Evolutionary conservation across 1,284 basidiomycete species (phyloP).

Genomic region (Cystobasidiaceae sp.): DNA sequence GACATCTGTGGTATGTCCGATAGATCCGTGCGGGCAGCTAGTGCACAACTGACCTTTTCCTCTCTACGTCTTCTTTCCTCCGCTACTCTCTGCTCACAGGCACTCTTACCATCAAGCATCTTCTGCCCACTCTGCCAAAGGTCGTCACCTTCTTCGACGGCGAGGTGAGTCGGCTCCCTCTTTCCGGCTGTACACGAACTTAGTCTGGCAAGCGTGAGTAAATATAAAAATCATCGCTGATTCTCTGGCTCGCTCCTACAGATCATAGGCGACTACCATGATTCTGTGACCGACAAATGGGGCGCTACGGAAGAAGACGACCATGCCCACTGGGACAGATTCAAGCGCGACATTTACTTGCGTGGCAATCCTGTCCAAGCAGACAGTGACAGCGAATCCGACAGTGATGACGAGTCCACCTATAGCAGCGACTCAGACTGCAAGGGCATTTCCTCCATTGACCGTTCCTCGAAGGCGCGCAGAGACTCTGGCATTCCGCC

Average conservation of each 20-base stretch:
- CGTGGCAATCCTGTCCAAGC: background rate
- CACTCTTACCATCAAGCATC: conserved; percentile 27
- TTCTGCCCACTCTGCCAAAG: conserved; percentile 22
- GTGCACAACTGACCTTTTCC: too few relatives aligned
- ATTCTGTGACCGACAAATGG: conserved; percentile 24
- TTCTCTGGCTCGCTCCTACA: background rate
- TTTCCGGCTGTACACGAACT: background rate
- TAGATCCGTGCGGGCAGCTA: too few relatives aligned
- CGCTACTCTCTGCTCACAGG: background rate
- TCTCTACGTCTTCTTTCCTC: too few relatives aligned
- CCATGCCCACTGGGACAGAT: conserved; percentile 23
- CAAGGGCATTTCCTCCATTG: too few relatives aligned
- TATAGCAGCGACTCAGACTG: too few relatives aligned
- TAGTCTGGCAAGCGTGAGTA: too few relatives aligned
- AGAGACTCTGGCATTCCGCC: background rate
- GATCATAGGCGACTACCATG: conserved; percentile 26
- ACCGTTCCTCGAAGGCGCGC: too few relatives aligned
- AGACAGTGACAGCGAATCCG: background rate
- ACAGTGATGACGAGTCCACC: background rate
- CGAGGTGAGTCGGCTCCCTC: conserved; percentile 29
- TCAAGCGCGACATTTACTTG: conserved; percentile 21
- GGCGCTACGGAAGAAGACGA: conserved; percentile 27
- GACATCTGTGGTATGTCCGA: conserved; percentile 20
- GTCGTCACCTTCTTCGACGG: conserved; percentile 30
- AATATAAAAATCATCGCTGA: background rate